Evolutionary conservation across 2,329 filamentous ascomycete species (phyloP), one percentile per base, ranked within the genome.

Genomic region (Bipolaris zeicola): DNA sequence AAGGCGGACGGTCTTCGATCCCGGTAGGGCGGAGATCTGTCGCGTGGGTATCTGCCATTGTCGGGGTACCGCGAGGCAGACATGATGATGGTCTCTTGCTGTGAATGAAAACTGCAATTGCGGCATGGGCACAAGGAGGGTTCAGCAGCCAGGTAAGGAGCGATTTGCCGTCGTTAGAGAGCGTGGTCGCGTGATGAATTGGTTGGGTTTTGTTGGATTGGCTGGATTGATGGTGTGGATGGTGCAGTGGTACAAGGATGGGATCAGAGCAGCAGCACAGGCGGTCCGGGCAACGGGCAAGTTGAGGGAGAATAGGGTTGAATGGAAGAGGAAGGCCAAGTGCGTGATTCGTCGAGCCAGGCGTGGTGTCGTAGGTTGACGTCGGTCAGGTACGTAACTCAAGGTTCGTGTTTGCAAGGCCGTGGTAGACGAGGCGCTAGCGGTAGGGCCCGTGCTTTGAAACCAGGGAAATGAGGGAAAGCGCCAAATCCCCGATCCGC

Each of bases 1-100:
- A 88, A 86, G 50, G 81, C 85, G n/a, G 87, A 87, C 48, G 88
- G 85, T 53, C 91, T 85, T 55, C 72, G 63, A 71, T 93, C 90
- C 62, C 82, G 82, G 67, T 91, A 91, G 18, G 78, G 78, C 36
- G 79, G 78, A 14, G 78, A 77, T 51, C 76, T 72, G 62, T 78
- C 79, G 65, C 79, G 78, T 54, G 78, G 66, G 60, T 73, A 76
- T 65, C 72, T 64, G 67, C 59, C 69, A 63, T 62, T 73, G 64
- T 74, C 71, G 52, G 68, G 67, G 58, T 74, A 73, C 48, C 72
- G 67, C 52, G 68, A 71, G 47, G 72, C 69, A 60, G 73, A 75
- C 73, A 76, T 75, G 39, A 33, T 61, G 57, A 37, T 49, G 47
- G 14, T 50, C 43, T 55, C 50, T 50, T 57, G 33, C 7, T 59